phyloP scores from a whole-genome alignment of 1,139 yeast genomes.

The Geotrichum carabidarum region DNA sequence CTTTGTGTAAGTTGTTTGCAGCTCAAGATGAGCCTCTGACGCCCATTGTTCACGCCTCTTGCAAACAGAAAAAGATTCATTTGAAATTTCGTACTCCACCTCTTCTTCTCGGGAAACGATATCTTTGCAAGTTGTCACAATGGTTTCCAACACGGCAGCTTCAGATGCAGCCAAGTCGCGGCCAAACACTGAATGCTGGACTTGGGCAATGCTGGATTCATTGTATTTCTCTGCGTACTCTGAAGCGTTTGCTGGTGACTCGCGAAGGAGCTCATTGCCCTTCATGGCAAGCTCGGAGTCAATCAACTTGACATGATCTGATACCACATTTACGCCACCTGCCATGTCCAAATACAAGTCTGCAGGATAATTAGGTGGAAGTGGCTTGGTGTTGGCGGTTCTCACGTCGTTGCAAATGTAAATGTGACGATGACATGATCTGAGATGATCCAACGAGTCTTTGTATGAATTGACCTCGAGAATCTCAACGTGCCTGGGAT shows the following conservation, averaged over 20 bases:
- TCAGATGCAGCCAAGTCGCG: slow-evolving; percentile 11
- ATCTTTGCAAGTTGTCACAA: slow-evolving; percentile 30
- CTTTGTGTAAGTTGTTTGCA: slow-evolving; percentile 30
- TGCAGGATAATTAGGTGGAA: slow-evolving; percentile 26
- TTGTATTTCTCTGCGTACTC: slow-evolving; percentile 26
- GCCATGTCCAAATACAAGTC: slow-evolving; percentile 27
- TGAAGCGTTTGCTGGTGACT: slow-evolving; percentile 32
- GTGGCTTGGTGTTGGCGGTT: slow-evolving; percentile 22
- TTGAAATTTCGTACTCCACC: slow-evolving; percentile 25
- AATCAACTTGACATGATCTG: slow-evolving; percentile 14
- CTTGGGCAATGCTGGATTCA: slow-evolving; percentile 28
- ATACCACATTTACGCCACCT: slow-evolving; percentile 12
- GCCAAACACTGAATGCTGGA: slow-evolving; percentile 27
- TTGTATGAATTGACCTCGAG: slow-evolving; percentile 31
- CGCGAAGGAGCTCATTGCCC: slow-evolving; percentile 30
- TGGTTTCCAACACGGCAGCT: slow-evolving; percentile 21
- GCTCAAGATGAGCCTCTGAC: slow-evolving; percentile 37
- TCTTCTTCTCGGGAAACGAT: slow-evolving; percentile 25
- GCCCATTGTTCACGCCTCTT: slow-evolving; percentile 36
- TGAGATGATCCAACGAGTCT: slow-evolving; percentile 33
- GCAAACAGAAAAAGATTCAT: slow-evolving; percentile 26
- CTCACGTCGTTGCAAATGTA: slow-evolving; percentile 26
- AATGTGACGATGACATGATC: slow-evolving; percentile 33
- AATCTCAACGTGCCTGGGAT: slow-evolving; percentile 2
- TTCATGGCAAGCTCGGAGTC: slow-evolving; percentile 27